These are phyloP conservation scores for Vitis hybrid DNA, from an alignment of 177 flowering plant species.

Conservation along the genomic window DNA sequence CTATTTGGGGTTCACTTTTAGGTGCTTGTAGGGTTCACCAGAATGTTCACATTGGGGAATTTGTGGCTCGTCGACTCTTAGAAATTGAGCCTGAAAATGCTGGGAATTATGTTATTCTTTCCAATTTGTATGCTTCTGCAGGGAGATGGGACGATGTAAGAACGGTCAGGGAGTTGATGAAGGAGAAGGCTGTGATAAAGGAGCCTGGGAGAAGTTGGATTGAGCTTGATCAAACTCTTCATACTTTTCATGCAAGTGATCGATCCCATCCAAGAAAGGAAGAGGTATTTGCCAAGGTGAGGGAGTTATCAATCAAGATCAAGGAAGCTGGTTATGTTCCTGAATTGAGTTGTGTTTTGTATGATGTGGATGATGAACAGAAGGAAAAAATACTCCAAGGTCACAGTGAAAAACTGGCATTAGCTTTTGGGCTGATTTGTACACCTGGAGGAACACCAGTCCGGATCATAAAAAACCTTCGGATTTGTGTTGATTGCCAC, in stretches of 20 bases:
- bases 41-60: conserved; percentile 45
- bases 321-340: conserved; percentile 62
- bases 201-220: conserved; percentile 75
- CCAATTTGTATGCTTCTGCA: conserved; percentile 56
- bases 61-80: conserved; percentile 43
- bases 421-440: conserved; percentile 52
- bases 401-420: conserved; percentile 63
- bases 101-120: conserved; percentile 63
- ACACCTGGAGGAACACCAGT: conserved; percentile 32
- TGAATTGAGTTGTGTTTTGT: conserved; percentile 50
- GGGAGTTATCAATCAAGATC: conserved; percentile 36
- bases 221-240: conserved; percentile 47
- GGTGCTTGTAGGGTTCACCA: conserved; percentile 64
- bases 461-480: conserved; percentile 55
- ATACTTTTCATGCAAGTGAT: conserved; percentile 58
- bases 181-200: conserved; percentile 44
- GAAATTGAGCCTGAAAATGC: conserved; percentile 64
- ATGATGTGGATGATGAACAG: conserved; percentile 66
- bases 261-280: conserved; percentile 51
- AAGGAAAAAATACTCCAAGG: conserved; percentile 54
- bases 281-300: conserved; percentile 42
- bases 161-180: conserved; percentile 47
- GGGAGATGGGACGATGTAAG: conserved; percentile 72
- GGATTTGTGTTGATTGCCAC: conserved; percentile 69
- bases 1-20: conserved; percentile 62